Percentiles rank a stretch among this genome's conserved stretches.
These are phyloP conservation scores for Aspergillus incahuasiensis DNA, from an alignment of 495 filamentous ascomycete species.

Conservation along the genomic window DNA sequence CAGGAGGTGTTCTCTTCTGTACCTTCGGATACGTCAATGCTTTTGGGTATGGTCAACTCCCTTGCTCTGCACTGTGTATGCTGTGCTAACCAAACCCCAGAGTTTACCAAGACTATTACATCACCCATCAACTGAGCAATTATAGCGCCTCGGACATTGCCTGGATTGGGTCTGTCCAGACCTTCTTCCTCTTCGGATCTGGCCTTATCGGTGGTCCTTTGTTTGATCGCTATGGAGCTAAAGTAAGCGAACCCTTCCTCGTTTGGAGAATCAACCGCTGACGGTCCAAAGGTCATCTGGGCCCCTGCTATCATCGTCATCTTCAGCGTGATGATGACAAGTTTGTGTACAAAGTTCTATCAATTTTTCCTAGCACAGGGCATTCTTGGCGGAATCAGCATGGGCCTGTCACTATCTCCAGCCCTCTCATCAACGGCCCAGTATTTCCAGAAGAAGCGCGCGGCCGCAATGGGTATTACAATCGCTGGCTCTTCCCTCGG, in stretches of 20 bases:
- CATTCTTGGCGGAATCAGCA: conserved; percentile 14
- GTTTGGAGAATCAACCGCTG: not conserved
- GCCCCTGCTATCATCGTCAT: conserved; percentile 21
- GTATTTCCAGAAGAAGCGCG: conserved; percentile 33
- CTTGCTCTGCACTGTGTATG: not conserved
- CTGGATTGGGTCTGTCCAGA: conserved; percentile 42
- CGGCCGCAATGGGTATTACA: conserved; percentile 28
- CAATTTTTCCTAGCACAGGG: conserved; percentile 24
- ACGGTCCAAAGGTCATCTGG: not conserved
- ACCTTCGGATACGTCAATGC: conserved; percentile 45
- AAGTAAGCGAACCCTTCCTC: not conserved
- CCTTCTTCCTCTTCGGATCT: conserved; percentile 26
- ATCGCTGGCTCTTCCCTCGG: conserved; percentile 46
- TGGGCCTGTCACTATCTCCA: conserved; percentile 18
- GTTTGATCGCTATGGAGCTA: conserved; percentile 25
- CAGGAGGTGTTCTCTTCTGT: conserved; percentile 23
- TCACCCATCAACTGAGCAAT: conserved; percentile 13
- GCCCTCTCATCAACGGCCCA: conserved; percentile 25
- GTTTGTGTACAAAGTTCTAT: conserved; percentile 30
- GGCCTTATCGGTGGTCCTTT: conserved; percentile 24
- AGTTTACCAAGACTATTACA: conserved; percentile 28
- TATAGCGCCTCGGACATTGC: conserved; percentile 31
- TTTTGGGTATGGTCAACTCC: not conserved
- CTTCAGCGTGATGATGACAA: conserved; percentile 38
- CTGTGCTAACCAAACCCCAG: not conserved